A percentile compares a stretch with the other conserved stretches of the same genome.
Conservation (phyloP, 2,329 filamentous ascomycete genomes). For the Acarospora socialis region DNA sequence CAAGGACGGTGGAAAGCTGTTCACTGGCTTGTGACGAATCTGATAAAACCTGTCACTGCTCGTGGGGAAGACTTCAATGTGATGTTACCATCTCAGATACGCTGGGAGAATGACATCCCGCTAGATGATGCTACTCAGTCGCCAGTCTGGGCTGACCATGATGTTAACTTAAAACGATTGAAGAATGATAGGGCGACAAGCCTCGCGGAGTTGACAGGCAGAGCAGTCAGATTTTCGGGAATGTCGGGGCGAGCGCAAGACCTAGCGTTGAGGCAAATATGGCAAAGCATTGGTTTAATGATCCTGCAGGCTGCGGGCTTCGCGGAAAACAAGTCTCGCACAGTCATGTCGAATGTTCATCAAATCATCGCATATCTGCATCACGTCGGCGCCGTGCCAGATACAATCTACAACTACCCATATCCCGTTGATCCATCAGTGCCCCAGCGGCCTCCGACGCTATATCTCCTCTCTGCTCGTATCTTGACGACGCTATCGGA, state of each 20-base stretch:
- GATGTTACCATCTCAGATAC: conserved; percentile 21
- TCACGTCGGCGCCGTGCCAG: conserved; percentile 28
- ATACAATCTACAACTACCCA: conserved; percentile 28
- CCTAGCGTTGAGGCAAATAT: conserved; percentile 26
- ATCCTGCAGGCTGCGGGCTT: conserved; percentile 28
- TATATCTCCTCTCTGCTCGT: conserved; percentile 29
- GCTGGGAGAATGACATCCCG: conserved; percentile 17
- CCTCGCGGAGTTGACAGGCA: conserved; percentile 17
- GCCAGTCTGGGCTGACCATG: too few relatives aligned
- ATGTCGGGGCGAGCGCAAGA: too few relatives aligned
- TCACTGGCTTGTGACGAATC: conserved; percentile 24
- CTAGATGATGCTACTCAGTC: too few relatives aligned
- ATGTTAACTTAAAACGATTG: too few relatives aligned
- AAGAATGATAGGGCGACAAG: too few relatives aligned
- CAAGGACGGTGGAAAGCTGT: conserved; percentile 28
- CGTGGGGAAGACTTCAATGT: too few relatives aligned
- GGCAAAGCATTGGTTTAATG: conserved; percentile 26
- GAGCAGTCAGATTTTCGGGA: too few relatives aligned
- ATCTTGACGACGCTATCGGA: conserved; percentile 35
- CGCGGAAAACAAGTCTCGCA: conserved; percentile 19
- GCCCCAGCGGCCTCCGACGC: conserved; percentile 27
- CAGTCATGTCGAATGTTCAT: conserved; percentile 31
- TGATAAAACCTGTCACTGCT: too few relatives aligned
- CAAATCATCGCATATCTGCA: conserved; percentile 32
- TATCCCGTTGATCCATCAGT: conserved; percentile 18